Evolutionary conservation across 345 rosid species (phyloP).

Genomic region (Odontarrhena argentea): DNA sequence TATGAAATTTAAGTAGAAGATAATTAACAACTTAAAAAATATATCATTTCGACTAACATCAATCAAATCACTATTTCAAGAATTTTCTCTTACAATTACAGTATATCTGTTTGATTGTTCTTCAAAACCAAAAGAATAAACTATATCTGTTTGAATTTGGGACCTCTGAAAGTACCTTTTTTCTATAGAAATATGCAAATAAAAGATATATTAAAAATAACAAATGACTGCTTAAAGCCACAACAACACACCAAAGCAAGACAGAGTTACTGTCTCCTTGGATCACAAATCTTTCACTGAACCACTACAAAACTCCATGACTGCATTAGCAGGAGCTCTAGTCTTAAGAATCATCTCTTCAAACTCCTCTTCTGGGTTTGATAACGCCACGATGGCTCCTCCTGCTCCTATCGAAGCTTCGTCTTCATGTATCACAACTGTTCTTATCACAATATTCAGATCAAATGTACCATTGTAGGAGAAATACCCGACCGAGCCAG

Average conservation of each 20-base stretch:
- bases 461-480: constrained; percentile 85
- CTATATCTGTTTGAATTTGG: background rate
- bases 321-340: constrained; percentile 71
- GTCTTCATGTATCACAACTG: constrained; percentile 72
- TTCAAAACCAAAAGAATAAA: too few relatives aligned
- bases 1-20: too few relatives aligned
- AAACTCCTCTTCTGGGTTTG: constrained; percentile 84
- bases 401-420: constrained; percentile 97
- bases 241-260: constrained; percentile 13
- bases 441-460: constrained; percentile 89
- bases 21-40: too few relatives aligned
- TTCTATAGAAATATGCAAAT: constrained; percentile 6
- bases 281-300: constrained; percentile 12
- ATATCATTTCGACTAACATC: too few relatives aligned
- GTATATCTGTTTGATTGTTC: too few relatives aligned
- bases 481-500: constrained; percentile 90
- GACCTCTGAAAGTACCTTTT: background rate
- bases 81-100: too few relatives aligned
- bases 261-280: constrained; percentile 13
- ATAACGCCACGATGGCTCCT: constrained; percentile 81
- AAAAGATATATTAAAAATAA: background rate
- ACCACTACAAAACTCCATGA: constrained; percentile 51
- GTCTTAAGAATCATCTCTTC: constrained; percentile 91
- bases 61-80: too few relatives aligned
- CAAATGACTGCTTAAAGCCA: constrained; percentile 8